Base-by-base conservation (phyloP, 768 basidiomycete species). In the Dioszegia aurantiaca region DNA sequence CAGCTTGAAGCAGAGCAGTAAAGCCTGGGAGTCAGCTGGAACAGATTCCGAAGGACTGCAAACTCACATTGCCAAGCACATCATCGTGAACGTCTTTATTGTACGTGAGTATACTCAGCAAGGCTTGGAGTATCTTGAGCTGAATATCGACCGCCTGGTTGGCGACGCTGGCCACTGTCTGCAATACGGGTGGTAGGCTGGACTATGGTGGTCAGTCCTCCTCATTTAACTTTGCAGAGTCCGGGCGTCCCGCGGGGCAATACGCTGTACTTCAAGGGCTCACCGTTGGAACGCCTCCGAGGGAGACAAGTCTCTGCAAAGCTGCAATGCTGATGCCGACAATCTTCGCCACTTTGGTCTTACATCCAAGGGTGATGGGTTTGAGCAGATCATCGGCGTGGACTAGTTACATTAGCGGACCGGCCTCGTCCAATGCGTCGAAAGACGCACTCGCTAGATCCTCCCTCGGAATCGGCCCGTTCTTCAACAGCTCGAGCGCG, bases 71-170 rank as follows among this genome's bases (percentile, higher is more conserved):
- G 21, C 86, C 90, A 3, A 97, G 79, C 11, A 91, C 75, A 17
- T 80, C 80, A 11, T 88, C 91, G 68, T 91, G 88, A 8, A 94
- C 84, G 8, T 83, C 83, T 0, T 84, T 83, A 69, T 92, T 91
- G 70, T 90, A 89, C 1, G 90, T 93, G 49, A 98, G 85, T 10
- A 99, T 83, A 0, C 88, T 89, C 10, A 95, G 84, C 9, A 98
- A 82, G 0, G 90, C 93, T 75, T 97, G 93, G 0, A 98, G 81
- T 26, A 97, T 89, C 51, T 89, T 87, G 37, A 98, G 82, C 73
- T 98, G 95, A 26, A 97, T 95, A 72, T 99, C 95, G 28, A 98
- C 93, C 5, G 92, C 95, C 73, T 94, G 91, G 27, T 84, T 86
- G 80, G 94, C 85, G 17, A 90, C 90, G 62, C 89, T 86, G 57